phyloP scores from a whole-genome alignment of 2,329 filamentous ascomycete genomes.

The Ascochyta viciae-villosae region DNA sequence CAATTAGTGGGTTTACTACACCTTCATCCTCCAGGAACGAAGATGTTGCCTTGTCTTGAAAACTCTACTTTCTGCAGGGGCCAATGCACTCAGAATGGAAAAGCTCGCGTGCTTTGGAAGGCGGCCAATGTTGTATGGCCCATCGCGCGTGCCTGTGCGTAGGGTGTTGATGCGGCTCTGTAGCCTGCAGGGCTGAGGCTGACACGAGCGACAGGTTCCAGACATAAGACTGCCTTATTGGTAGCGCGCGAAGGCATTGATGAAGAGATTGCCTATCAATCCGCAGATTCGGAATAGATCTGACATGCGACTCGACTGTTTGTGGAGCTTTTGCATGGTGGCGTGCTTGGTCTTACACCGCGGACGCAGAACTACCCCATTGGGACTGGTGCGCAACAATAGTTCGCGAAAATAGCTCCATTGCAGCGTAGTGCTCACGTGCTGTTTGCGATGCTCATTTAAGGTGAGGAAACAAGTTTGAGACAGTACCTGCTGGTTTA shows the following conservation, averaged over 20 bases:
- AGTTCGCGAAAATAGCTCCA: constrained; percentile 14
- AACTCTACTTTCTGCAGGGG: not conserved
- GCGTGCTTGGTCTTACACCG: constrained; percentile 13
- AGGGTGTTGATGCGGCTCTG: constrained; percentile 17
- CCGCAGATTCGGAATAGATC: not conserved
- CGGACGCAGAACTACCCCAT: not conserved
- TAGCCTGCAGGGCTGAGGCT: constrained; percentile 7
- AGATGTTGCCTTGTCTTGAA: not conserved
- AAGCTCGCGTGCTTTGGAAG: not conserved
- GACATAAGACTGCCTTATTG: not conserved
- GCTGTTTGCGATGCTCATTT: not conserved
- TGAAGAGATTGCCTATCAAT: not conserved
- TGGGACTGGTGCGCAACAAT: constrained; percentile 2
- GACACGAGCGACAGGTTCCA: constrained; percentile 5
- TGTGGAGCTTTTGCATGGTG: not conserved
- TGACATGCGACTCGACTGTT: not conserved
- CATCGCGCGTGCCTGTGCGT: constrained; percentile 5
- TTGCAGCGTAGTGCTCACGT: constrained; percentile 18
- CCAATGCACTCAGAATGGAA: not conserved
- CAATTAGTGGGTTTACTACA: not conserved
- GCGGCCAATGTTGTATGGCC: not conserved
- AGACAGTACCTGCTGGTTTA: not conserved
- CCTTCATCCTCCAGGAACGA: constrained; percentile 3
- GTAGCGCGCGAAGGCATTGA: not conserved
- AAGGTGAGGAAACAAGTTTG: not conserved